Evolutionary conservation across 208 protist genomes (phyloP).

Genomic region (Wallacemonas sp.): DNA sequence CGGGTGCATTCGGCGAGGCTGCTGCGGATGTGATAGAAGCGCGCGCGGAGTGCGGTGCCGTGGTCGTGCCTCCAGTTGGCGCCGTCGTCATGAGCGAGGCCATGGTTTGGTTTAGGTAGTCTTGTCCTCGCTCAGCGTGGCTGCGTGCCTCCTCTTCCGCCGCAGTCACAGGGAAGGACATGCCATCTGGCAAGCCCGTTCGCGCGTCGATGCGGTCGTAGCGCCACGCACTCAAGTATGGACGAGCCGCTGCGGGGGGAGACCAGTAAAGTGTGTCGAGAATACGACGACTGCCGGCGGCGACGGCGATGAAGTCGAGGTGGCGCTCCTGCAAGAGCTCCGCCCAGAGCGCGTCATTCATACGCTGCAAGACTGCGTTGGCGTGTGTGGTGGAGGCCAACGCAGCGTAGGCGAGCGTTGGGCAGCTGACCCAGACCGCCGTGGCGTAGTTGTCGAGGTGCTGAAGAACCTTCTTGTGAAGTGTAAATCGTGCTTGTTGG

Average conservation of each 20-base stretch:
- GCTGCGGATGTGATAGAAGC: not conserved
- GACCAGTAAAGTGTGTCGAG: constrained; percentile 38
- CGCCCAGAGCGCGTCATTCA: constrained; percentile 46
- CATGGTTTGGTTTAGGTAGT: constrained; percentile 10
- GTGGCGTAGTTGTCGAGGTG: constrained; percentile 16
- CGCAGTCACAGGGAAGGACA: constrained; percentile 11
- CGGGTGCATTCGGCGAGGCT: constrained; percentile 4
- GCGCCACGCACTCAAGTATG: constrained; percentile 45
- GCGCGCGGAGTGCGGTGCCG: not conserved
- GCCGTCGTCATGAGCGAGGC: not conserved
- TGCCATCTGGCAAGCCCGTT: constrained; percentile 68
- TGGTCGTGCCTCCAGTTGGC: not conserved
- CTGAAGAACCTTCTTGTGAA: constrained; percentile 13
- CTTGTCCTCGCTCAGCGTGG: not conserved
- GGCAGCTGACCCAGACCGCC: constrained; percentile 27
- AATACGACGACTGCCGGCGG: constrained; percentile 54
- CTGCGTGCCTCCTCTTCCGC: not conserved
- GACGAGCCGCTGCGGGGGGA: not conserved
- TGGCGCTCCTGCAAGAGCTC: constrained; percentile 57
- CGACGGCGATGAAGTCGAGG: constrained; percentile 63
- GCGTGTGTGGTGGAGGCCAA: constrained; percentile 27
- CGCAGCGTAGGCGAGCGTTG: constrained; percentile 29
- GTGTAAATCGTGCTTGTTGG: not conserved
- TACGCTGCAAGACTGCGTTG: constrained; percentile 22
- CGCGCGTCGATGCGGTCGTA: constrained; percentile 75